Evolutionary conservation across 2,329 filamentous ascomycete genomes (phyloP), one percentile per base, ranked within the genome.

Genomic region (Colletotrichum noveboracense): DNA sequence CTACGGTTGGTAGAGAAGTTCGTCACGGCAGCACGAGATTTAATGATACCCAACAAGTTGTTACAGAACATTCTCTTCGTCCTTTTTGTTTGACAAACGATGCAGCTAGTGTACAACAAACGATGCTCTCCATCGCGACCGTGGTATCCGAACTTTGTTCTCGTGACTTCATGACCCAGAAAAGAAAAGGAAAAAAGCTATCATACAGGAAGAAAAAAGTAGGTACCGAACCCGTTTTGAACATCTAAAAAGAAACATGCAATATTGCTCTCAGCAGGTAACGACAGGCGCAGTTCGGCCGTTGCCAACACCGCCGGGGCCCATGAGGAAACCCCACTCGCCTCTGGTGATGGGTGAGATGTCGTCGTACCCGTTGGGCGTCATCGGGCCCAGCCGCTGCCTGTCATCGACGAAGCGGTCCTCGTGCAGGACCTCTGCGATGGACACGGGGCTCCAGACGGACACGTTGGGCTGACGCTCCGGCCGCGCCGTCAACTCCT

Each of bases 1-100:
- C 80, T 98, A 98, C 86, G 96, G 96, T 7, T 98, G 95, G 95
- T 87, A 84, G 78, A 56, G 52, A 65, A 28, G 65, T 32, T 52
- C n/a, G 9, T 34, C 61, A 64, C 34, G 18, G 26, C 26, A 48
- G 26, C 26, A 28, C 34, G n/a, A 52, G 30, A 38, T 10, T 52
- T 52, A 52, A 73, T 70, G 74, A 76, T 76, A 76, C 74, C 74
- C 74, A 52, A 10, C 61, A 26, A 74, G 24, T 21, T 76, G 34
- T 69, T 56, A 55, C n/a, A 8, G 8, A 43, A 32, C 28, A 26
- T 62, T 36, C 34, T 24, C 13, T 58, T 9, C 13, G 48, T 9
- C 38, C 55, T 38, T n/a, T 38, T 34, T 32, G 10, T 62, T 34
- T 36, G 18, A n/a, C 43, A 52, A 52, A 24, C 21, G 28, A 62